phyloP scores from a whole-genome alignment of 1,284 basidiomycete species.

The Entoloma clypeatum region DNA sequence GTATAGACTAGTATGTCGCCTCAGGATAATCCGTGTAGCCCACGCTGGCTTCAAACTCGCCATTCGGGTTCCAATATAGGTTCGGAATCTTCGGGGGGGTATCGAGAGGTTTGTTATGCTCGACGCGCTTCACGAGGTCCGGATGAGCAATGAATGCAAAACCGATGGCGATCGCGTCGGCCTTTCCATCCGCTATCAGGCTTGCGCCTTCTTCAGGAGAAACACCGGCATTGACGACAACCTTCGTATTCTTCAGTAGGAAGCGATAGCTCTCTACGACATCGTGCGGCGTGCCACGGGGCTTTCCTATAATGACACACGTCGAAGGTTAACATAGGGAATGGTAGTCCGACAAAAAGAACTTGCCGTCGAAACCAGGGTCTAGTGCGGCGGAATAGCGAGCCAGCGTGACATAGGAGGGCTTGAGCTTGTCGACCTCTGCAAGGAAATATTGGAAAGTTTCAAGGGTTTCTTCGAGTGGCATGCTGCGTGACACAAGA shows the following conservation, averaged over 20 bases:
- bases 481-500: constrained; percentile 31
- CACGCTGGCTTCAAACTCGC: constrained; percentile 20
- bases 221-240: constrained; percentile 33
- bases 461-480: constrained; percentile 39
- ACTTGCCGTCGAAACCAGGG: constrained; percentile 30
- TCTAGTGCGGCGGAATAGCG: constrained; percentile 29
- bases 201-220: constrained; percentile 33
- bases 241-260: constrained; percentile 31
- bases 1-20: constrained; percentile 20
- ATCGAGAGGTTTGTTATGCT: constrained; percentile 31
- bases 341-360: background rate
- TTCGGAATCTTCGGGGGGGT: constrained; percentile 26
- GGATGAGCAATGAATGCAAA: constrained; percentile 32
- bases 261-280: constrained; percentile 33
- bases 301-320: constrained; percentile 18
- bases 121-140: constrained; percentile 32
- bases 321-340: background rate
- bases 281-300: constrained; percentile 29
- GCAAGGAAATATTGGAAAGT: constrained; percentile 37
- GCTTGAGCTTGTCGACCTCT: constrained; percentile 35
- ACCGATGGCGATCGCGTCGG: constrained; percentile 33
- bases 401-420: constrained; percentile 35
- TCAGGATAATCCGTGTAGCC: constrained; percentile 35
- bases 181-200: constrained; percentile 25
- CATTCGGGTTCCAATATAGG: constrained; percentile 26